Base-by-base conservation (phyloP, 139 green algal species). In the Chlorella sorokiniana region DNA sequence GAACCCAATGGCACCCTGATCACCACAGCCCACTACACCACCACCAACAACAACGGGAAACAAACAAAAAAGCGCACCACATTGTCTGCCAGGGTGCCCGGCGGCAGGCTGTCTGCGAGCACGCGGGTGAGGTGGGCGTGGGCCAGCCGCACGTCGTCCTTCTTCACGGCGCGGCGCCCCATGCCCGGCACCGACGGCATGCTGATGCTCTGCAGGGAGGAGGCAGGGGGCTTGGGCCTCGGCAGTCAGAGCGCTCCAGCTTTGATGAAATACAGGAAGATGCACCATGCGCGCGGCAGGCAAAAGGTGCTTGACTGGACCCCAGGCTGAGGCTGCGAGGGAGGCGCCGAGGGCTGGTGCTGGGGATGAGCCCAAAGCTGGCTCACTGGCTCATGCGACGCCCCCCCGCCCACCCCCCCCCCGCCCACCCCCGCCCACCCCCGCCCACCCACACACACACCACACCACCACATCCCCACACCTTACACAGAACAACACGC, bases 101-200 rank as follows among this genome's bases (percentile, higher is more conserved):
- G 91, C 33, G 81, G 83, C 61, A 94, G 68, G 52, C 74, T 84
- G 40, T 88, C 84, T 10, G 89, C 88, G 5, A 92, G 61, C 29
- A 93, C 69, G 29, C 91, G 83, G 38, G 89, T 85, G 0, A 95
- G 67, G 44, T 96, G 88, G 2, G 88, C 90, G 22, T 94, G 83
- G 1, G 81, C 61, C 41, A 84, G 56, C 9, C 91, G 72, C 77
- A 94, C 78, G 68, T 93, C 87, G 76, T 91, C 82, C 35, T 61
- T 63, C 33, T 42, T 54, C 37, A 54, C 42, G 6, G 73, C 54
- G 25, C 59, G 69, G 35, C 78, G 78, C 25, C 78, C 78, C 65
- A 83, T 83, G 64, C 78, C 78, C 0, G 78, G 78, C 78, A 83
- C 51, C 0, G 78, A 81, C 0, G 75, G 65, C 78, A 83, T 73